These are phyloP conservation scores for Neurospora sp. DNA, from an alignment of 495 filamentous ascomycete species.

Conservation along the genomic window DNA sequence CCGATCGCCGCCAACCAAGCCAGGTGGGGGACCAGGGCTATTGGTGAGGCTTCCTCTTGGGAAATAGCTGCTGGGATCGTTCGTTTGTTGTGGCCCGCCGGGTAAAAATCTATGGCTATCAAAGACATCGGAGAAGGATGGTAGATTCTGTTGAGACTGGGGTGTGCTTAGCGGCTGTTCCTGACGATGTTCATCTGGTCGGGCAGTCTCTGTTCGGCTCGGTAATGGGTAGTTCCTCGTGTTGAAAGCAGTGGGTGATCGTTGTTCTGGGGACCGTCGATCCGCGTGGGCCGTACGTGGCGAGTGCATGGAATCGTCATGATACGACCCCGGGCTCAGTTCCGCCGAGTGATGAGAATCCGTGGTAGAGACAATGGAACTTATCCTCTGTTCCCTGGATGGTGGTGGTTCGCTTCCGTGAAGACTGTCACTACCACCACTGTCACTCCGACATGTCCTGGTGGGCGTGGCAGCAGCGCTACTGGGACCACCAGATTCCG, in stretches of 20 bases:
- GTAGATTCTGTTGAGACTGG: constrained; percentile 12
- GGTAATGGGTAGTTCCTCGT: constrained; percentile 7
- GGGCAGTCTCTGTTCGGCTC: constrained; percentile 6
- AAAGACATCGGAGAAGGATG: constrained; percentile 27
- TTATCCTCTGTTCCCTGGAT: constrained; percentile 29
- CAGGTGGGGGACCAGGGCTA: constrained; percentile 11
- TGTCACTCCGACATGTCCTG: constrained; percentile 31
- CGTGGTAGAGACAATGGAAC: constrained; percentile 26
- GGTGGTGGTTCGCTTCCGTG: constrained; percentile 36
- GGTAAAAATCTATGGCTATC: constrained; percentile 12
- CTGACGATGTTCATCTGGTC: constrained; percentile 12
- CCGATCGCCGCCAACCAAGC: constrained; percentile 5
- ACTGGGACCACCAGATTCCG: constrained; percentile 7
- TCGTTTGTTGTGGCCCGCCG: constrained; percentile 1
- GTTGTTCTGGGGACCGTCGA: constrained; percentile 9
- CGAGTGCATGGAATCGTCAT: constrained; percentile 28
- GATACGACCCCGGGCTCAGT: constrained; percentile 14
- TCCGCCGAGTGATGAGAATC: constrained; percentile 24
- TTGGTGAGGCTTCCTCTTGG: constrained; percentile 4
- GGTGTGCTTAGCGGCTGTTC: constrained; percentile 10
- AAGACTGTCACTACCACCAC: constrained; percentile 29
- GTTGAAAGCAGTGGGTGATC: constrained; percentile 17
- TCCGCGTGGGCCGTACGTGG: constrained; percentile 14
- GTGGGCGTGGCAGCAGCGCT: constrained; percentile 24
- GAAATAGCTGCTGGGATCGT: constrained; percentile 15